These are phyloP conservation scores for Penicillium vulpinum DNA, from an alignment of 2,329 filamentous ascomycete genomes.

Conservation along the genomic window DNA sequence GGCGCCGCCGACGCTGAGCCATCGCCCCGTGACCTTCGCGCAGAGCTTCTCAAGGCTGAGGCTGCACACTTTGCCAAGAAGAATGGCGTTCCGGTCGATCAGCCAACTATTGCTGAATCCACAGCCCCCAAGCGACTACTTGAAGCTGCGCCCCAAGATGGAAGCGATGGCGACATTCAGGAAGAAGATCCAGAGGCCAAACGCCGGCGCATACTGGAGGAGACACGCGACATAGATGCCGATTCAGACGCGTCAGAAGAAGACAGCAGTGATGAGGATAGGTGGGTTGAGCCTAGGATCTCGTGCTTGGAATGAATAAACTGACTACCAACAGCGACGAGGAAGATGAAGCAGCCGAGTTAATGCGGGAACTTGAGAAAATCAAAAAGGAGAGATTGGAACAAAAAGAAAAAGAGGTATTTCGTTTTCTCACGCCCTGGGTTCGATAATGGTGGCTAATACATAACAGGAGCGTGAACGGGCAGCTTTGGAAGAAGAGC, in stretches of 20 bases:
- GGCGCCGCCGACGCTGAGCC: slow-evolving; percentile 68
- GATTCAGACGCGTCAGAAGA: slow-evolving; percentile 66
- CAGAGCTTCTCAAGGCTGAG: slow-evolving; percentile 87
- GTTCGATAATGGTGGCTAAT: slow-evolving; percentile 7
- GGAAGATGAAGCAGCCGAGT: slow-evolving; percentile 79
- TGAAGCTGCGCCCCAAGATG: slow-evolving; percentile 49
- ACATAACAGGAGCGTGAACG: slow-evolving; percentile 68
- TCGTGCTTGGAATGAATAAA: neutral
- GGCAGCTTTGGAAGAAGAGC: slow-evolving; percentile 77
- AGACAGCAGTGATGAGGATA: slow-evolving; percentile 63
- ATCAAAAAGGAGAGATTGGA: slow-evolving; percentile 85
- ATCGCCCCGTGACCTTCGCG: slow-evolving; percentile 70
- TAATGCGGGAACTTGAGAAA: slow-evolving; percentile 91
- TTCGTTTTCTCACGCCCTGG: slow-evolving; percentile 2
- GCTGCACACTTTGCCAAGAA: slow-evolving; percentile 84
- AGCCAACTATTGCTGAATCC: slow-evolving; percentile 40
- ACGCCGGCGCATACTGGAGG: slow-evolving; percentile 80
- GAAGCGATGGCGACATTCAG: slow-evolving; percentile 30
- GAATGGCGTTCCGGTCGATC: slow-evolving; percentile 61
- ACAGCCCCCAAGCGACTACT: slow-evolving; percentile 64
- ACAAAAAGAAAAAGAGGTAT: slow-evolving; percentile 71
- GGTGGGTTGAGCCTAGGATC: slow-evolving; percentile 32
- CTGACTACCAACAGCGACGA: slow-evolving; percentile 57
- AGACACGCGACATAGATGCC: slow-evolving; percentile 84
- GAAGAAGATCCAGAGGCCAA: slow-evolving; percentile 78